phyloP scores from a whole-genome alignment of 805 yeast genomes.

The Lachancea nothofagi region DNA sequence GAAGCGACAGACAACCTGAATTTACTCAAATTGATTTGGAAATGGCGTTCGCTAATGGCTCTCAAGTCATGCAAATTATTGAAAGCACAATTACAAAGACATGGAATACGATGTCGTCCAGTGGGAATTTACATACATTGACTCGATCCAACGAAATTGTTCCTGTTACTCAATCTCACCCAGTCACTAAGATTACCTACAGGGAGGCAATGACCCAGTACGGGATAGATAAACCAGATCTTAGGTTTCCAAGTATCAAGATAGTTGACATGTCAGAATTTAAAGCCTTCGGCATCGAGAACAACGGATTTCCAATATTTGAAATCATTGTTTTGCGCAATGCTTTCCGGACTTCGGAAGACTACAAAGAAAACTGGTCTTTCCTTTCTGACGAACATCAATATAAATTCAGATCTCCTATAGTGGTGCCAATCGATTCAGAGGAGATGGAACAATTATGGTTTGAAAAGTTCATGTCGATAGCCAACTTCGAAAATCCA shows the following conservation, averaged over 20 bases:
- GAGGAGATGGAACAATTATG: constrained; percentile 39
- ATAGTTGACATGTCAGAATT: constrained; percentile 45
- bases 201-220: constrained; percentile 61
- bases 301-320: constrained; percentile 54
- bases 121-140: constrained; percentile 27
- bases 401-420: constrained; percentile 56
- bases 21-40: constrained; percentile 97
- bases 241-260: constrained; percentile 52
- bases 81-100: constrained; percentile 48
- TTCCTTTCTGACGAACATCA: constrained; percentile 36
- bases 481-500: constrained; percentile 34
- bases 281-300: constrained; percentile 33
- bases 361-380: constrained; percentile 33
- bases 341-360: constrained; percentile 35
- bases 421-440: constrained; percentile 44
- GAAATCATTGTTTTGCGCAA: constrained; percentile 65
- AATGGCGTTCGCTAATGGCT: constrained; percentile 71
- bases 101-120: constrained; percentile 47
- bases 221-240: constrained; percentile 94
- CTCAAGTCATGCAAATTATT: constrained; percentile 62
- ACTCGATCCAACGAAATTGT: constrained; percentile 21
- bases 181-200: constrained; percentile 51
- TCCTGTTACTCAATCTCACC: constrained; percentile 14
- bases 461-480: constrained; percentile 34
- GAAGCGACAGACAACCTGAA: constrained; percentile 96